Evolutionary conservation across 176 grass and related monocot species (phyloP), one percentile per base, ranked within the genome.

Genomic region (Avena atlantica): DNA sequence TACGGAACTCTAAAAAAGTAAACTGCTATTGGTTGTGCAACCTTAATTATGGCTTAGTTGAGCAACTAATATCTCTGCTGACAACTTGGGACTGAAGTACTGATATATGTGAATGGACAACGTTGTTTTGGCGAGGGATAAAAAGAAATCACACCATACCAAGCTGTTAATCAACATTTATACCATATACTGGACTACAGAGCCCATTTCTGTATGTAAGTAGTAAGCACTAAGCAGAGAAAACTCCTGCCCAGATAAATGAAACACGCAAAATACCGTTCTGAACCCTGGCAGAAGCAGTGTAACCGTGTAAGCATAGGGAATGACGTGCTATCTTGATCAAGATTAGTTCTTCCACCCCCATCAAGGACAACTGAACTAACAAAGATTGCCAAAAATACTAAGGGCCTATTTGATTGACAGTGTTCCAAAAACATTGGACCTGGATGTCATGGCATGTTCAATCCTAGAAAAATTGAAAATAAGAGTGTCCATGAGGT

Each of bases 271-370:
- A 12, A 80, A 80, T 44, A 37, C 36, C 36, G 5, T 37, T 31
- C 24, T 51, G 15, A 81, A 29, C 24, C 79, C 63, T 53, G 47
- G 53, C 45, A 53, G 20, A 45, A 49, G 70, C 20, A 48, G 44
- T 73, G n/a, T 50, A 74, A 74, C 45, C 20, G 25, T 55, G 48
- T 53, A 81, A 4, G 63, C 80, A 70, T 53, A 31, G 27, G 29
- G 5, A 82, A 55, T 52, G 47, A 9, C 36, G 15, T 65, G 10
- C 17, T 70, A 55, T 0, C 12, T 61, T 23, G 34, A 69, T 57
- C 16, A 62, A 84, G 78, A 78, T 58, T 6, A 48, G 80, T 4
- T 42, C 13, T 12, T 60, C 5, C 20, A 52, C 42, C 6, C 17
- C 24, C 69, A 48, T 63, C 9, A 60, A 62, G 45, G 61, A 51